Evolutionary conservation across 2,329 filamentous ascomycete species (phyloP), one percentile per base, ranked within the genome.

Genomic region (Aspergillus sp.): DNA sequence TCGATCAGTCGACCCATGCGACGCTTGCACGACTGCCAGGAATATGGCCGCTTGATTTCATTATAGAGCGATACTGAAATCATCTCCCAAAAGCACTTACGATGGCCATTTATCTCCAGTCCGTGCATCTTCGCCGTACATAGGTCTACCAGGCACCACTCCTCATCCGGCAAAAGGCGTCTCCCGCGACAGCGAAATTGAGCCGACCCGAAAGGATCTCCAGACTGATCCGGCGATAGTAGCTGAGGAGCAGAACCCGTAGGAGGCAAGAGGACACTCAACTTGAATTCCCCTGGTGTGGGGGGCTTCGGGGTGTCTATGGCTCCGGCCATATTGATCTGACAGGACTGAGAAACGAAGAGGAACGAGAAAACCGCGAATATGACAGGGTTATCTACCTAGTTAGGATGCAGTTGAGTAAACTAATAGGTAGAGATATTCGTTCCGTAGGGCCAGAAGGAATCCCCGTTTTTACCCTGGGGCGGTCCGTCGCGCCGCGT

Each of bases 21-120:
- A 27, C 59, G 57, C 4, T 54, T 57, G 36, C 60, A 62, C 3
- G 60, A 62, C 33, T 57, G 55, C 57, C 58, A 60, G 0, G 60
- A 61, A 34, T 62, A 62, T 7, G 45, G 36, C n/a, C 60, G 57
- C 30, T 52, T 52, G 8, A 54, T 56, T 35, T 42, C 28, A 29
- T 41, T 33, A 8, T 49, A 43, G 3, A 61, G 48, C 2, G 43
- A 28, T 4, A 42, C 33, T 4, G 59, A 51, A 5, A 61, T 51
- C 3, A 41, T 36, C 10, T 53, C 36, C 60, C 60, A 62, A 34
- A 59, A 60, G 10, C 47, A 35, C 28, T 58, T 60, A 1, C 49
- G 46, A 9, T 54, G 44, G 19, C 43, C 40, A 9, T 48, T 46
- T 4, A 48, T 47, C 9, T 56, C 47, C 38, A 48, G 51, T 12